Percentiles rank a stretch among this genome's conserved stretches.
phyloP scores from a whole-genome alignment of 1,139 yeast species.

The Candida sp. region DNA sequence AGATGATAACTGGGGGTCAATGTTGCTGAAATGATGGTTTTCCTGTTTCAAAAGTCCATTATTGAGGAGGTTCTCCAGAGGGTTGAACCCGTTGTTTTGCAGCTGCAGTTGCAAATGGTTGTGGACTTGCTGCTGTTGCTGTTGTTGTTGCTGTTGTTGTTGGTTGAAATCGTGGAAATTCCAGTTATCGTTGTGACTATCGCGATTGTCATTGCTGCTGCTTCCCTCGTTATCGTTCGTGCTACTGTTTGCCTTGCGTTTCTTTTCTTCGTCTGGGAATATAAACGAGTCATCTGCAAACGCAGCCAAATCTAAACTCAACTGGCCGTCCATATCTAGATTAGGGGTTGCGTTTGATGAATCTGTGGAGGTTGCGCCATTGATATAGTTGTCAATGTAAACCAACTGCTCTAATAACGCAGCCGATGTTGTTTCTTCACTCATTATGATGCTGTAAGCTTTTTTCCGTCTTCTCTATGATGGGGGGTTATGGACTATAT shows the following conservation, averaged over 20 bases:
- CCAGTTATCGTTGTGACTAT: not conserved
- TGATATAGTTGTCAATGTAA: conserved; percentile 74
- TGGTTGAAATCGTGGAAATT: not conserved
- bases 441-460: conserved; percentile 5
- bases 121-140: not conserved
- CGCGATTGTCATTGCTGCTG: not conserved
- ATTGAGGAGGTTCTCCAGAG: not conserved
- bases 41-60: not conserved
- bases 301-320: conserved; percentile 75
- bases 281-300: conserved; percentile 81
- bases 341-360: conserved; percentile 31
- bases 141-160: not conserved
- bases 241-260: conserved; percentile 28
- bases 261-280: conserved; percentile 81
- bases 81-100: conserved; percentile 1
- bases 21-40: conserved; percentile 1
- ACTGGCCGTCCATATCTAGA: conserved; percentile 64
- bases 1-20: not conserved
- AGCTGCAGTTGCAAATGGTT: conserved; percentile 12
- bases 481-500: not conserved
- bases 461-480: not conserved
- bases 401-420: conserved; percentile 78
- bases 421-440: conserved; percentile 56
- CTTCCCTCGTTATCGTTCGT: conserved; percentile 16
- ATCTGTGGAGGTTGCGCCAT: conserved; percentile 28